Percentiles rank a stretch among this genome's conserved stretches.
Evolutionary conservation across 805 yeast genomes (phyloP).

Genomic region (Sugiyamaella americana): DNA sequence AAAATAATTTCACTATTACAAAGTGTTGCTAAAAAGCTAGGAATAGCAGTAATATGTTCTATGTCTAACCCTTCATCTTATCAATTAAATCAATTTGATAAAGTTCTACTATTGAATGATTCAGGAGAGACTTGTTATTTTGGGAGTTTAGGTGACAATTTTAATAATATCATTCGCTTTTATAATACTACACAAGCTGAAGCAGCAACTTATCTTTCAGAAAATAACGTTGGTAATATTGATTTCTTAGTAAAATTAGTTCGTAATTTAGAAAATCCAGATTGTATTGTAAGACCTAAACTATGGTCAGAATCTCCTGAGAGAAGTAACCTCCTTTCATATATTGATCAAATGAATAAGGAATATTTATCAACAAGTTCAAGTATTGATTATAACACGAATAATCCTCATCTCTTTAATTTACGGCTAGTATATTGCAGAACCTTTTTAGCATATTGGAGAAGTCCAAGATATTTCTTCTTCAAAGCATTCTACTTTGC

Average conservation of each 20-base stretch:
- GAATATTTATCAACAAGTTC: background rate
- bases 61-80: constrained; percentile 38
- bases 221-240: background rate
- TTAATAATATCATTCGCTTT: background rate
- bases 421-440: constrained; percentile 3
- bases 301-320: background rate
- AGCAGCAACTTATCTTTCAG: background rate
- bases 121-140: background rate
- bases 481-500: background rate
- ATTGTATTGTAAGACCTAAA: background rate
- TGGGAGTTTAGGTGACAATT: background rate
- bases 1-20: constrained; percentile 60
- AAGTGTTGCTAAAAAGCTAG: constrained; percentile 55
- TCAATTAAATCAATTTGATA: background rate
- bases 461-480: constrained; percentile 3
- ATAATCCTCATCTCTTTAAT: background rate
- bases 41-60: constrained; percentile 69
- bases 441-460: constrained; percentile 2
- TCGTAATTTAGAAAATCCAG: background rate
- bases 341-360: background rate
- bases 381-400: background rate
- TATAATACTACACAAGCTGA: background rate
- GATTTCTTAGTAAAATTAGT: background rate
- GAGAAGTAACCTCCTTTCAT: background rate
- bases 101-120: background rate